Evolutionary conservation across 768 basidiomycete genomes (phyloP).

Genomic region (Trametes gibbosa): DNA sequence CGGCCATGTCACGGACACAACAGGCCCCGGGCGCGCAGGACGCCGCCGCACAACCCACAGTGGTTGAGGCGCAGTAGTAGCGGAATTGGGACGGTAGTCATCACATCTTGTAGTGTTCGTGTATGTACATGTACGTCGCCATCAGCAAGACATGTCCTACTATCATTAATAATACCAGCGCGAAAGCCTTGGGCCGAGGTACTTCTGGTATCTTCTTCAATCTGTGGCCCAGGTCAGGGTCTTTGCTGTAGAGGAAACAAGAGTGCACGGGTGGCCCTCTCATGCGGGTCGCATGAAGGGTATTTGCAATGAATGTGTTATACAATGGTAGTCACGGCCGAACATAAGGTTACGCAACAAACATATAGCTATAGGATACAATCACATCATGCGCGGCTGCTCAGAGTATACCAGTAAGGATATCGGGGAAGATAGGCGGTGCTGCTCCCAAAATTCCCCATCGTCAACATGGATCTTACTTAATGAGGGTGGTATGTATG

Average conservation of each 20-base stretch:
- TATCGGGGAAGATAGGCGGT: no score
- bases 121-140: no score
- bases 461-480: background rate
- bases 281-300: no score
- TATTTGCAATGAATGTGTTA: conserved; percentile 14
- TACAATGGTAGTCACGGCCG: conserved; percentile 17
- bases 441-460: no score
- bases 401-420: conserved; percentile 1
- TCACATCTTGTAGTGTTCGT: conserved; percentile 1
- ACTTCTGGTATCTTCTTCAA: no score
- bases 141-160: background rate
- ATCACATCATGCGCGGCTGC: conserved; percentile 8
- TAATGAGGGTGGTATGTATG: background rate
- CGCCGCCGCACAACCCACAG: conserved; percentile 12
- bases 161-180: background rate
- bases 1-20: conserved; percentile 54
- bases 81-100: background rate
- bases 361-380: conserved; percentile 20
- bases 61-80: conserved; percentile 24
- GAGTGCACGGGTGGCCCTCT: no score
- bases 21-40: conserved; percentile 16
- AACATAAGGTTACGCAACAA: conserved; percentile 18
- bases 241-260: no score
- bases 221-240: no score
- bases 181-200: no score